Evolutionary conservation across 2,329 filamentous ascomycete genomes (phyloP).

Genomic region (Stemphylium beticola): DNA sequence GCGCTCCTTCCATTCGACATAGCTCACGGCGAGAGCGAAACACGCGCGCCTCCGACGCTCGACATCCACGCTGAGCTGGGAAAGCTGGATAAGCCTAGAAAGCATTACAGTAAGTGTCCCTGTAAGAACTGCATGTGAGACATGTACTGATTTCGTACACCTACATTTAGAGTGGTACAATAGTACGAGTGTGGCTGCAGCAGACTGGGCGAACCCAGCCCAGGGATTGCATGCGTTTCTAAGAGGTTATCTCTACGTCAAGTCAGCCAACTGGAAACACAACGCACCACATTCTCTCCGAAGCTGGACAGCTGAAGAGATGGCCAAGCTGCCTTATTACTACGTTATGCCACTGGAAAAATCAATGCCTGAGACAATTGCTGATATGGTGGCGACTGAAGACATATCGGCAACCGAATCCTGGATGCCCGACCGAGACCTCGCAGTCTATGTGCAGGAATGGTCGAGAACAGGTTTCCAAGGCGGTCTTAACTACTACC

Average conservation of each 20-base stretch:
- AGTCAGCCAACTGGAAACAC: conserved; percentile 65
- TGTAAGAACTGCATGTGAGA: too few relatives aligned
- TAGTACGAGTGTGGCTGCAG: conserved; percentile 55
- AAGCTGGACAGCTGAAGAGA: conserved; percentile 62
- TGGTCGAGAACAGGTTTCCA: conserved; percentile 69
- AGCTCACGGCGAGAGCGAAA: conserved; percentile 37
- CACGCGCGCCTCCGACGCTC: conserved; percentile 21
- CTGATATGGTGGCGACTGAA: conserved; percentile 61
- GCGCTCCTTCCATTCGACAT: conserved; percentile 58
- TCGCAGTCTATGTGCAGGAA: conserved; percentile 66
- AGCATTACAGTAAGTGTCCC: too few relatives aligned
- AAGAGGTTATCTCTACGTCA: conserved; percentile 71
- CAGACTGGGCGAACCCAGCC: conserved; percentile 55
- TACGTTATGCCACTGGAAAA: conserved; percentile 68
- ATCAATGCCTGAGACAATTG: conserved; percentile 66
- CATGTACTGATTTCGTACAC: too few relatives aligned
- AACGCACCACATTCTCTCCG: conserved; percentile 62
- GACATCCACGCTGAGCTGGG: conserved; percentile 65
- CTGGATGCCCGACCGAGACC: conserved; percentile 66
- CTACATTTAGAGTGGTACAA: conserved; percentile 75
- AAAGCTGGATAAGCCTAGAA: conserved; percentile 62
- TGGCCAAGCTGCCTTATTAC: conserved; percentile 69
- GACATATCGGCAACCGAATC: conserved; percentile 52
- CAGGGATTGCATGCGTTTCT: conserved; percentile 66
- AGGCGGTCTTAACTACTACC: conserved; percentile 72